A percentile compares a stretch with the other conserved stretches of the same genome.
phyloP scores from a whole-genome alignment of 2,329 filamentous ascomycete genomes.

The Aspergillus pseudoglaucus region DNA sequence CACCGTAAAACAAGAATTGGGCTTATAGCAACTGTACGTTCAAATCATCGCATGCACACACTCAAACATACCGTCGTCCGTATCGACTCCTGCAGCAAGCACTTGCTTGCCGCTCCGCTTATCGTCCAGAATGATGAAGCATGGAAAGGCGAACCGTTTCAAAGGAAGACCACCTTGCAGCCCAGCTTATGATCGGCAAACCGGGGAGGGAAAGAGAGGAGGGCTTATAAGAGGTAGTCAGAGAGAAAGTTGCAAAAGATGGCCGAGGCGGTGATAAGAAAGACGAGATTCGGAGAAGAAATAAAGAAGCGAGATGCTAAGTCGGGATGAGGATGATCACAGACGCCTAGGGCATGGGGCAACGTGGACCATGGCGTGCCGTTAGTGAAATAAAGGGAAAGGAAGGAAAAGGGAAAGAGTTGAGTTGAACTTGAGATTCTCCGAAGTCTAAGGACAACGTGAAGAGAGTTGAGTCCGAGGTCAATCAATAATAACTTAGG shows the following conservation, averaged over 20 bases:
- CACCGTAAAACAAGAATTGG: no score
- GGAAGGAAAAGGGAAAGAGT: slow-evolving; percentile 4
- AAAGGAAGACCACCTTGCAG: slow-evolving; percentile 23
- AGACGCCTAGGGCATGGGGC: slow-evolving; percentile 23
- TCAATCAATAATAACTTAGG: not conserved
- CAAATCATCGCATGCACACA: no score
- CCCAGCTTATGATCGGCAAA: slow-evolving; percentile 19
- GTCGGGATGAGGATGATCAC: slow-evolving; percentile 19
- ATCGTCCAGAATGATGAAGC: slow-evolving; percentile 41
- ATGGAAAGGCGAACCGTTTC: slow-evolving; percentile 34
- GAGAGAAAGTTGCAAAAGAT: slow-evolving; percentile 2
- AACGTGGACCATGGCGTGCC: slow-evolving; percentile 29
- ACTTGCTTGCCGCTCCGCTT: slow-evolving; percentile 42
- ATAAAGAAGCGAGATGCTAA: slow-evolving; percentile 2
- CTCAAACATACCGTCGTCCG: slow-evolving; percentile 31
- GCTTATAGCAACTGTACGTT: no score
- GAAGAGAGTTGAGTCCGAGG: not conserved
- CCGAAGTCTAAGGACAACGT: not conserved
- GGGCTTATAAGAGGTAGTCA: not conserved
- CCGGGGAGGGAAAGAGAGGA: slow-evolving; percentile 5
- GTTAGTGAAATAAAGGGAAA: slow-evolving; percentile 8
- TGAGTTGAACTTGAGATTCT: slow-evolving; percentile 3
- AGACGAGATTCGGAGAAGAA: slow-evolving; percentile 8
- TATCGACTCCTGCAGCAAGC: slow-evolving; percentile 43
- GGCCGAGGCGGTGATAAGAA: slow-evolving; percentile 5